Evolutionary conservation across 768 basidiomycete species (phyloP), one percentile per base, ranked within the genome.

Genomic region (Boletus speciosus): DNA sequence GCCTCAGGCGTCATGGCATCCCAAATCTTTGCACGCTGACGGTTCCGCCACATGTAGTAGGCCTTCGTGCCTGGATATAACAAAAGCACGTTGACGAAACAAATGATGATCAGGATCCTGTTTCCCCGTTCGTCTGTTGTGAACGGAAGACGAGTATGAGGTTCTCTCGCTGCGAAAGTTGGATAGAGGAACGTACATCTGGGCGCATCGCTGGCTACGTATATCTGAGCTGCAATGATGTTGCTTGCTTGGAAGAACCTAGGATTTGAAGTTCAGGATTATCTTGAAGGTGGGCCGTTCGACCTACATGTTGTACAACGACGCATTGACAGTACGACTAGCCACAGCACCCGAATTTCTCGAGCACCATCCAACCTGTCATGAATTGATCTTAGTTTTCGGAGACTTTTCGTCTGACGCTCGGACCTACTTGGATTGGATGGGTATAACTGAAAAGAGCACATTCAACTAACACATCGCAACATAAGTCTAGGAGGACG

Each of bases 21-120:
- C 85, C 85, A 86, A 1, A 78, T 74, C 61, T 71, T 77, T 6
- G 73, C 79, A 40, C 78, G 76, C 63, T 77, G 76, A 27, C 71
- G 71, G 61, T 87, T 88, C 16, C 81, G 74, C 78, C 81, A 85
- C 31, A 78, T 66, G 56, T 83, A 81, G 62, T 83, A 85, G 2
- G 70, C 65, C 56, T 82, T 83, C 6, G 78, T 79, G 9, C 71
- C 67, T 12, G 81, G 78, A 62, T 83, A 86, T 43, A 86, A 60
- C 39, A 82, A 60, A 8, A 78, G 5, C 16, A 81, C 56, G 56
- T 84, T 82, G 65, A 84, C 69, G 23, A 66, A 68, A 56, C 74
- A 75, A 46, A 86, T 77, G 36, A 64, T 67, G 31, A 86, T 81
- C n/a, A 87, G 73, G 14, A 73, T 69, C 25, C 68, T 70, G 60